Evolutionary conservation across 495 filamentous ascomycete genomes (phyloP).

Genomic region (Penicillium manginii): DNA sequence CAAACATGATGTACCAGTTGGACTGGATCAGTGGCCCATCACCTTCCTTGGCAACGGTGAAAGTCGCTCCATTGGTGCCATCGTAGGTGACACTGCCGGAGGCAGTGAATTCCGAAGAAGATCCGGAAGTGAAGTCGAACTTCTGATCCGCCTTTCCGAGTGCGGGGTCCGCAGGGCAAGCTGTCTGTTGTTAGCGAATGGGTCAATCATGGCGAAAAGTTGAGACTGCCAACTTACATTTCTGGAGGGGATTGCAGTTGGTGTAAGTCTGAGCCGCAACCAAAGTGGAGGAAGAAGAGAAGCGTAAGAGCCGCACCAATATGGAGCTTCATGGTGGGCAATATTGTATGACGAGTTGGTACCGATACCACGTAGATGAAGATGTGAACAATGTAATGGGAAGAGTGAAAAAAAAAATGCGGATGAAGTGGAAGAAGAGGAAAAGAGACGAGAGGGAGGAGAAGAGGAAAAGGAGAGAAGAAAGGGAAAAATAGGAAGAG

Average conservation of each 20-base stretch:
- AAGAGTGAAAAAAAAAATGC: neutral
- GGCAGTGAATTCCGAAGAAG: slow-evolving; percentile 68
- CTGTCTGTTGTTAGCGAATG: slow-evolving; percentile 34
- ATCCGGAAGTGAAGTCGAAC: slow-evolving; percentile 79
- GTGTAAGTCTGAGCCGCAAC: slow-evolving; percentile 75
- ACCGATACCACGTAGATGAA: neutral
- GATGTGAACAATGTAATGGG: neutral
- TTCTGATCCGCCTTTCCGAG: slow-evolving; percentile 72
- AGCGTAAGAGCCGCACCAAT: slow-evolving; percentile 32
- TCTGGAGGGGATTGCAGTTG: slow-evolving; percentile 71
- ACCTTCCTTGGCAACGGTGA: slow-evolving; percentile 81
- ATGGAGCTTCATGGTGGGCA: slow-evolving; percentile 35
- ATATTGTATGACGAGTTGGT: neutral
- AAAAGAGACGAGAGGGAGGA: slow-evolving; percentile 1
- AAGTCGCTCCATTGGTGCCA: slow-evolving; percentile 70
- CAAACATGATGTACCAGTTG: slow-evolving; percentile 78
- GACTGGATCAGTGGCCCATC: slow-evolving; percentile 83
- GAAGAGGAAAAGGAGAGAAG: slow-evolving; percentile 6
- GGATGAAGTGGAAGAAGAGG: neutral
- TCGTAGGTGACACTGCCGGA: slow-evolving; percentile 70
- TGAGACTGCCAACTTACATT: slow-evolving; percentile 51
- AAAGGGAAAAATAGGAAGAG: slow-evolving; percentile 2
- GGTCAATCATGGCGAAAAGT: neutral
- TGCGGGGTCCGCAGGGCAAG: slow-evolving; percentile 79
- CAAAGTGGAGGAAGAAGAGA: slow-evolving; percentile 35